These are phyloP conservation scores for Talaromyces marneffei DNA, from an alignment of 2,329 filamentous ascomycete genomes.

Conservation along the genomic window DNA sequence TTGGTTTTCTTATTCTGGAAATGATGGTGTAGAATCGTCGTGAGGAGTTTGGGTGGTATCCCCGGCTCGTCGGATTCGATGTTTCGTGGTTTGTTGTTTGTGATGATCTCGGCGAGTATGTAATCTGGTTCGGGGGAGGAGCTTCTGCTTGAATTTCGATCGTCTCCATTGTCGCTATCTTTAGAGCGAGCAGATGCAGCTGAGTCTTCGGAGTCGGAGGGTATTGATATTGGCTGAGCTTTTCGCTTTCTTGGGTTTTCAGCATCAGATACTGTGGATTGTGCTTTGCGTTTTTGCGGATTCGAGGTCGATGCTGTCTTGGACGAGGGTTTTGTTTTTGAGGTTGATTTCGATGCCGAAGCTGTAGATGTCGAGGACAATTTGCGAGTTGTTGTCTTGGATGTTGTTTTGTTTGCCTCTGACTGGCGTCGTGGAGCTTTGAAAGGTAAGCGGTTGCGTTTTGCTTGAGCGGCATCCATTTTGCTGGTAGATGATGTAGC, in stretches of 20 bases:
- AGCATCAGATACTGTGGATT: no score
- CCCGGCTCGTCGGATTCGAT: slow-evolving; percentile 34
- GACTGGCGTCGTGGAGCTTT: slow-evolving; percentile 38
- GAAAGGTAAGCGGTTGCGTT: slow-evolving; percentile 39
- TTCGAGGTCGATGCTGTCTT: neutral
- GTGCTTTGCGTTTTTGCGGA: no score
- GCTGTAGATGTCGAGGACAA: slow-evolving; percentile 7
- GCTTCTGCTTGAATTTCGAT: slow-evolving; percentile 18
- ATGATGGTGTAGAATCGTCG: slow-evolving; percentile 69
- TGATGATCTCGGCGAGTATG: slow-evolving; percentile 43
- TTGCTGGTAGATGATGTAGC: neutral
- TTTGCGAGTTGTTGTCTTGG: slow-evolving; percentile 19
- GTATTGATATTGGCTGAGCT: slow-evolving; percentile 6
- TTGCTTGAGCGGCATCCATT: slow-evolving; percentile 19
- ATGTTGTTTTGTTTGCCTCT: slow-evolving; percentile 19
- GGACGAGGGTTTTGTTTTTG: slow-evolving; percentile 15
- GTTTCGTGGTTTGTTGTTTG: slow-evolving; percentile 22
- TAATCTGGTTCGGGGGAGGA: slow-evolving; percentile 39
- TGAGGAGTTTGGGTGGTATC: slow-evolving; percentile 69
- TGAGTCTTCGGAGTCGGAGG: slow-evolving; percentile 7
- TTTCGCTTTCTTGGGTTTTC: slow-evolving; percentile 14
- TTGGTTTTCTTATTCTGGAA: slow-evolving; percentile 66
- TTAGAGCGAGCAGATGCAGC: neutral
- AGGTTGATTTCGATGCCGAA: neutral
- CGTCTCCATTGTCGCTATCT: neutral